phyloP scores from a whole-genome alignment of 805 yeast species.

The Pichia thaimueangensis region DNA sequence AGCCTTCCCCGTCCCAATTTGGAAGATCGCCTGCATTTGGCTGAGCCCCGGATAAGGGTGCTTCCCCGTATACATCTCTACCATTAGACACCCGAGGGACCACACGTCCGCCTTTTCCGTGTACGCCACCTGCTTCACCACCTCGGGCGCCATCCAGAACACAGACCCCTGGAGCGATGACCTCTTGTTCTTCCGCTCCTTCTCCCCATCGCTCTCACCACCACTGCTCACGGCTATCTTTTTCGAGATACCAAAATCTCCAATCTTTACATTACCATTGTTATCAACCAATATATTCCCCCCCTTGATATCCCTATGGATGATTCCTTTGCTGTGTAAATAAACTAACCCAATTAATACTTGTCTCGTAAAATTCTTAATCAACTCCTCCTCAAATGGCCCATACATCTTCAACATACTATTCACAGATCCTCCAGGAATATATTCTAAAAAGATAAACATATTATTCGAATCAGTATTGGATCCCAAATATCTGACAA shows the following conservation, averaged over 20 bases:
- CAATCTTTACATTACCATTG: conserved; percentile 55
- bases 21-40: conserved; percentile 96
- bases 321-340: conserved; percentile 50
- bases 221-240: conserved; percentile 5
- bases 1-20: conserved; percentile 71
- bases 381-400: conserved; percentile 55
- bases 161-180: conserved; percentile 92
- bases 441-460: conserved; percentile 64
- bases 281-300: conserved; percentile 56
- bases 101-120: conserved; percentile 94
- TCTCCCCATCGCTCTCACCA: conserved; percentile 26
- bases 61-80: conserved; percentile 93
- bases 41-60: conserved; percentile 95
- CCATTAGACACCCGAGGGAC: conserved; percentile 91
- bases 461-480: conserved; percentile 63
- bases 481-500: conserved; percentile 88
- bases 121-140: conserved; percentile 85
- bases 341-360: conserved; percentile 50
- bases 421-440: conserved; percentile 44
- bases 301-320: conserved; percentile 61
- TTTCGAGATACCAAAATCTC: conserved; percentile 63
- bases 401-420: conserved; percentile 53
- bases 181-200: conserved; percentile 38
- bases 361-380: conserved; percentile 48
- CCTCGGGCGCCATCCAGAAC: conserved; percentile 99